Base-by-base conservation (phyloP, 2,329 filamentous ascomycete species). In the Sordariomycetes sp. region DNA sequence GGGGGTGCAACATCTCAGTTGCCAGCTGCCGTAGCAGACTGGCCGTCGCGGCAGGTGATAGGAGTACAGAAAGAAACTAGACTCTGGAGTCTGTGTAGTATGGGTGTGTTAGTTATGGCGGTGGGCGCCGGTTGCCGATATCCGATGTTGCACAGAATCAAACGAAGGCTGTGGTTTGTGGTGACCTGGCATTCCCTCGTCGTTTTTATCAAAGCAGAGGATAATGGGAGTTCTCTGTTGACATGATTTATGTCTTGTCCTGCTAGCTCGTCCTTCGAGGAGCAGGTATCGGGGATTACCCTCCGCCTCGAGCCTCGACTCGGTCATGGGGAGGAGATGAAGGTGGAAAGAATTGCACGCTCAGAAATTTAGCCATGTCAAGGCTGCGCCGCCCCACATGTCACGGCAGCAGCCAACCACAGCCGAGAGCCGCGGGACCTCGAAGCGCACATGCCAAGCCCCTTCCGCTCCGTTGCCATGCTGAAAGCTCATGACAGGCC, bases 1-100 rank as follows among this genome's bases (percentile, higher is more conserved):
- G 72, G 78, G 67, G 72, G 69, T 71, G 76, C 28, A 70, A 68
- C 69, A 66, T 75, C 78, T 81, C 81, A 82, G 82, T 84, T 80
- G 79, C 81, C 76, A 76, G 70, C 74, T 74, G 73, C 66, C 65
- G 64, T 63, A 66, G 72, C 74, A 72, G 66, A 34, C 52, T 67
- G 73, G 76, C 74, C 76, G 79, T 75, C 79, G 78, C 73, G 79
- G 80, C 80, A 72, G 56, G 24, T 28, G 35, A 48, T 55, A n/a
- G 36, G n/a, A 17, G 17, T 25, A 48, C 24, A 55, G 22, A n/a
- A 55, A 8, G 22, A 3, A 25, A n/a, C 5, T 25, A n/a, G 2
- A 32, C 36, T 36, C 13, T 32, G n/a, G 6, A 42, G 28, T 17
- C n/a, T 54, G n/a, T 22, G 22, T 50, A 50, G 45, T 20, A 50